phyloP scores from a whole-genome alignment of 192 early-diverging fungal species.

The Piromyces sp. region DNA sequence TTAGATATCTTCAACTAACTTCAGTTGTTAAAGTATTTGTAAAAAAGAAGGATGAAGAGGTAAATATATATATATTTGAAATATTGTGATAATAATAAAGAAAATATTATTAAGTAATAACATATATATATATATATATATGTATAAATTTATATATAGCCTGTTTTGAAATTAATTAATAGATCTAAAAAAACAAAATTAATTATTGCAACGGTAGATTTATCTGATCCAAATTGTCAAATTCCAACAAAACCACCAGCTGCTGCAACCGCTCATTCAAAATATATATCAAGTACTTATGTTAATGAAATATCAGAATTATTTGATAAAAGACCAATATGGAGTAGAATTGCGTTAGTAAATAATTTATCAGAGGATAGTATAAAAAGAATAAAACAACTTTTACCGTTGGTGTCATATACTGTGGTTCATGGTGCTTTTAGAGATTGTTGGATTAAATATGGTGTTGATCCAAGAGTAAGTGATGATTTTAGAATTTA shows the following conservation, averaged over 20 bases:
- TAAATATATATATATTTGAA: neutral
- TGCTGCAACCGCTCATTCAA: slow-evolving; percentile 1
- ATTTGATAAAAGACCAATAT: slow-evolving; percentile 22
- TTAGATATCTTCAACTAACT: slow-evolving; percentile 29
- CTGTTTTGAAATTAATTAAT: slow-evolving; percentile 4
- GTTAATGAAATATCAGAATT: slow-evolving; percentile 8
- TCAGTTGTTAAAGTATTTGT: slow-evolving; percentile 25
- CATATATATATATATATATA: too few species aligned
- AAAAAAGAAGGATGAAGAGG: slow-evolving; percentile 15
- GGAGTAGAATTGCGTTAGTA: slow-evolving; percentile 15
- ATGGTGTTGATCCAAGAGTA: slow-evolving; percentile 18
- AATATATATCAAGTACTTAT: slow-evolving; percentile 4
- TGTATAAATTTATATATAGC: neutral
- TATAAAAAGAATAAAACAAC: slow-evolving; percentile 8
- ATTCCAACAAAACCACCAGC: slow-evolving; percentile 10
- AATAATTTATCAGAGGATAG: slow-evolving; percentile 2
- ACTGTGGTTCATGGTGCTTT: slow-evolving; percentile 19
- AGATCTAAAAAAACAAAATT: slow-evolving; percentile 1
- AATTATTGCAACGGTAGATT: slow-evolving; percentile 3
- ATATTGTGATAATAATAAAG: too few species aligned
- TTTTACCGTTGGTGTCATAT: slow-evolving; percentile 12
- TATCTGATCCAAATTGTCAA: slow-evolving; percentile 4
- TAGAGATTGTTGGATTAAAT: slow-evolving; percentile 25
- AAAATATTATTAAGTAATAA: too few species aligned
- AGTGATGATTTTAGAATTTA: neutral